Evolutionary conservation across 257 asterid species (phyloP).

Genomic region (Lycium barbarum): DNA sequence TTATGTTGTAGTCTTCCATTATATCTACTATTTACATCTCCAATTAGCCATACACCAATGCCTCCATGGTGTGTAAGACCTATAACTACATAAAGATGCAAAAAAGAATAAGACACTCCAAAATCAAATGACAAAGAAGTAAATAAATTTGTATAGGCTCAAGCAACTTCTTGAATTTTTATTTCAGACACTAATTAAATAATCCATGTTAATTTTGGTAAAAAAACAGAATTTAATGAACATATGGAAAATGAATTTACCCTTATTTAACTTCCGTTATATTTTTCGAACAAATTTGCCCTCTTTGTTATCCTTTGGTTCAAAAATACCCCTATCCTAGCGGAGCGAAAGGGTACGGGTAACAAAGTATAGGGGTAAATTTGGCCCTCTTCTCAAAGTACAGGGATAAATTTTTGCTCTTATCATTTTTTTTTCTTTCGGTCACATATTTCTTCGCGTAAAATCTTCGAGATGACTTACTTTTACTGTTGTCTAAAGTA

Average conservation of each 20-base stretch:
- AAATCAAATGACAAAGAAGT: neutral
- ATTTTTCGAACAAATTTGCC: too few species aligned
- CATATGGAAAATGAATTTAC: neutral
- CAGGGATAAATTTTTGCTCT: too few species aligned
- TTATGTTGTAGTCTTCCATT: constrained; percentile 33
- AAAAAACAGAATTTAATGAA: neutral
- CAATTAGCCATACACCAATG: constrained; percentile 23
- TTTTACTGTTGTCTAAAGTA: too few species aligned
- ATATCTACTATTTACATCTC: constrained; percentile 27
- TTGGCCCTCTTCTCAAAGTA: too few species aligned
- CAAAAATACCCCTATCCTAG: too few species aligned
- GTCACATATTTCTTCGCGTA: too few species aligned
- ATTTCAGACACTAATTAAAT: neutral
- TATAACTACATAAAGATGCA: neutral
- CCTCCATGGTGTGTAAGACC: constrained; percentile 23
- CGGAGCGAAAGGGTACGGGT: too few species aligned
- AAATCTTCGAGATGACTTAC: too few species aligned
- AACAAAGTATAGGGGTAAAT: too few species aligned
- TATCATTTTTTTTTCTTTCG: too few species aligned
- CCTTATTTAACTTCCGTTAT: too few species aligned
- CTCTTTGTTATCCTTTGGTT: too few species aligned
- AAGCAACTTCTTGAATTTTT: neutral
- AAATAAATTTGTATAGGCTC: neutral
- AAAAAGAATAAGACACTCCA: neutral
- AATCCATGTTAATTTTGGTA: neutral